Evolutionary conservation across 345 rosid genomes (phyloP), one percentile per base, ranked within the genome.

Genomic region (Gossypium rotundifolium): DNA sequence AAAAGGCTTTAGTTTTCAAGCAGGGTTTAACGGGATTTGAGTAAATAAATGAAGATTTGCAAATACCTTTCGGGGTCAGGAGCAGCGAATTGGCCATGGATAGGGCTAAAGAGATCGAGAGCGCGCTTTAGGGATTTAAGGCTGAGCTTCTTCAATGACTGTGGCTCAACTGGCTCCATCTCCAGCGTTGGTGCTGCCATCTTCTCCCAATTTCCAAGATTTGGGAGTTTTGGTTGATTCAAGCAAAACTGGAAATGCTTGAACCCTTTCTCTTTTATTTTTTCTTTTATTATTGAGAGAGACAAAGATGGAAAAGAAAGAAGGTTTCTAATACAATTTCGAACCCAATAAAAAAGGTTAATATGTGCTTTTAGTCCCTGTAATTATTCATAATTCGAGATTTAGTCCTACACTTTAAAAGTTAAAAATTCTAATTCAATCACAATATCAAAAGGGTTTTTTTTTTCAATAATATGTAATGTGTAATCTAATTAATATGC

Each of bases 81-180:
- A 77, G 96, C 93, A 79, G 98, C 79, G 72, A 90, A 75, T 29
- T 85, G 92, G 83, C 86, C 90, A 67, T 93, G 92, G 58, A 79
- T 75, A 38, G 98, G 94, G 70, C 93, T 85, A 84, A 95, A 95
- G 53, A 95, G 91, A 83, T 93, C 97, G 52, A 91, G 89, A 0
- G 91, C 82, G 59, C 98, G 96, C 84, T 91, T 93, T 1, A 91
- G 81, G 27, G 98, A 93, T 83, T 91, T 95, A 69, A 91, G 79
- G 74, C 96, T 86, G 13, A 95, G 91, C 85, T 93, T 95, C 85
- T 95, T 95, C 73, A 91, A 81, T 1, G 99, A 95, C 80, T 90
- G 97, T 20, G 93, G 94, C 79, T 95, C 99, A 33, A 93, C 90
- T 20, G 93, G 88, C 80, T 91, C 99, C 85, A 90, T 80, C 84